Evolutionary conservation across 1,139 yeast genomes (phyloP), one percentile per base, ranked within the genome.

Genomic region (Scheffersomyces stambukii): DNA sequence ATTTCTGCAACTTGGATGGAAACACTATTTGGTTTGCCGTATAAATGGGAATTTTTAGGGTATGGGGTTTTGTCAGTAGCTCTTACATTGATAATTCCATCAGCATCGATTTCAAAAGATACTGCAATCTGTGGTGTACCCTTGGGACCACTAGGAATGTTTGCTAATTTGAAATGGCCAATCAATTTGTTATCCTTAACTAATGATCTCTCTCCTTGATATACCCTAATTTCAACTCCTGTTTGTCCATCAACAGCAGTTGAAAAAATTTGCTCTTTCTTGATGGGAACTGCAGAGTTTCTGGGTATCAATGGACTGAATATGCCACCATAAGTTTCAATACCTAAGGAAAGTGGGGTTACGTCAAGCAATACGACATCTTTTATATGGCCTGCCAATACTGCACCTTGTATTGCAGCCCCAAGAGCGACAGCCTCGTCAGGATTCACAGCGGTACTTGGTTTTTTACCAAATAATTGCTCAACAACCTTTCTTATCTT

Each of bases 241-340:
- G 83, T 81, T 55, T 82, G 93, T 6, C 84, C 84, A 57, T 82
- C 93, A n/a, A 81, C 85, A 9, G 89, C 91, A 1, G 93, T 82
- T 18, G 89, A 80, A 49, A 81, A 82, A 30, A 77, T 62, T 50
- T 80, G 88, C 23, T 81, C 76, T 43, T 75, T 75, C 46, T 75
- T 80, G 29, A 81, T 76, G 3, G 93, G 93, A 11, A 82, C 77
- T 1, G 86, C 78, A 9, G 88, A 75, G 48, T 82, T 82, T 49
- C 93, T 64, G 11, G 86, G 79, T 30, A 82, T 79, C 46, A 82
- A 65, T 4, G 89, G 86, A 16, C 88, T 77, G 51, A 80, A 82
- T 14, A 82, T 70, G 11, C 93, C 93, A 10, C 93, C 91, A 49
- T 78, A 80, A 3, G 91, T 81, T 54, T 82, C 93, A 42, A 82